These are phyloP conservation scores for Byssothecium circinans DNA, from an alignment of 2,329 filamentous ascomycete genomes.

Conservation along the genomic window DNA sequence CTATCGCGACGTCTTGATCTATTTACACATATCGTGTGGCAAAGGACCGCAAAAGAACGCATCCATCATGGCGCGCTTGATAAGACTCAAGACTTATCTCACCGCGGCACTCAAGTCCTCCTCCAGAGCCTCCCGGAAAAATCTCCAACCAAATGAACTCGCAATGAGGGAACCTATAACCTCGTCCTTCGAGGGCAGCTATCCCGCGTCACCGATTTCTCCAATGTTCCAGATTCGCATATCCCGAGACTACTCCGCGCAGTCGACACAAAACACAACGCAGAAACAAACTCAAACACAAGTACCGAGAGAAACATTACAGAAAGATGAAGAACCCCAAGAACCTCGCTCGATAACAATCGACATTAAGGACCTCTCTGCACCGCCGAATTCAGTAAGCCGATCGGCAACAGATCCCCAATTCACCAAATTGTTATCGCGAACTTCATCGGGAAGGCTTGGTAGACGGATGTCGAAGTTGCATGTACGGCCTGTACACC, in stretches of 20 bases:
- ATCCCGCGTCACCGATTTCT: neutral
- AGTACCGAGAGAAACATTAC: neutral
- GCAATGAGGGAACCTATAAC: neutral
- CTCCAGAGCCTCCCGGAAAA: neutral
- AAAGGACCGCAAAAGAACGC: neutral
- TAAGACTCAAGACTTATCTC: neutral
- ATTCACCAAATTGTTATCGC: neutral
- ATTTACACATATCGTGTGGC: too few relatives aligned
- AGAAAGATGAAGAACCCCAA: neutral
- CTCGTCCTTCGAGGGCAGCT: neutral
- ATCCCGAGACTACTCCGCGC: neutral
- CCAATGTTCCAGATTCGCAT: neutral
- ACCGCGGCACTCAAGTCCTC: neutral
- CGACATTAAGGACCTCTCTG: neutral
- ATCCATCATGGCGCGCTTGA: neutral
- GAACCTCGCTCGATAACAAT: slow-evolving; percentile 1
- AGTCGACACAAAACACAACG: neutral
- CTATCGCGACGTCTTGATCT: too few relatives aligned
- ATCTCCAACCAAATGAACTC: neutral
- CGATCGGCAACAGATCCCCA: neutral
- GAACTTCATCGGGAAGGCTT: neutral
- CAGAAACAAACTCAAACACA: too few relatives aligned
- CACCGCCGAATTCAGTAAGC: neutral
- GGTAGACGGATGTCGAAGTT: neutral
- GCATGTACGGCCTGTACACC: neutral